A percentile compares a stretch with the other conserved stretches of the same genome.
phyloP scores from a whole-genome alignment of 2,329 filamentous ascomycete genomes.

The Scytalidium lignicola region DNA sequence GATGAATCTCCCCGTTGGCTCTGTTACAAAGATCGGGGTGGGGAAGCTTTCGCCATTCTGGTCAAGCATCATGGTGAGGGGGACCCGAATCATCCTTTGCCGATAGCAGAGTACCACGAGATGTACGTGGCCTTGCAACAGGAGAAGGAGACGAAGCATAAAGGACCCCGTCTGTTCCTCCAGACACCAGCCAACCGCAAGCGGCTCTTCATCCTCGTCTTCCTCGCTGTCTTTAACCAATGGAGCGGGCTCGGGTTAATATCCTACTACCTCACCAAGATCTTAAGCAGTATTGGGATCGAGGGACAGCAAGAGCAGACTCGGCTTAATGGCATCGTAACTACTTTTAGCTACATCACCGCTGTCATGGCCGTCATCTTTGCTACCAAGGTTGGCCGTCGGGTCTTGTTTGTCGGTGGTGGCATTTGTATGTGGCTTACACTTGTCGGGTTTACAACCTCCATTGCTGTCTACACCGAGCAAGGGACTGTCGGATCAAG shows the following conservation, averaged over 20 bases:
- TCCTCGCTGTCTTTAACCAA: constrained; percentile 26
- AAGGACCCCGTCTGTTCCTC: constrained; percentile 5
- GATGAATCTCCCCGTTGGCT: constrained; percentile 53
- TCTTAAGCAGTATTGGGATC: constrained; percentile 21
- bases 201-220: constrained; percentile 26
- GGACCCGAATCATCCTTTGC: constrained; percentile 30
- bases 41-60: constrained; percentile 50
- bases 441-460: constrained; percentile 6
- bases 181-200: constrained; percentile 19
- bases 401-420: constrained; percentile 15
- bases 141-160: constrained; percentile 28
- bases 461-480: constrained; percentile 3
- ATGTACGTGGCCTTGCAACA: constrained; percentile 27
- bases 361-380: constrained; percentile 26
- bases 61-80: constrained; percentile 53
- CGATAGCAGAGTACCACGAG: constrained; percentile 14
- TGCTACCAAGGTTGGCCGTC: constrained; percentile 20
- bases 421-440: constrained; percentile 9
- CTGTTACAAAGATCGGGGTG: constrained; percentile 47
- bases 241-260: constrained; percentile 18
- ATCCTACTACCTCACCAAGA: constrained; percentile 32
- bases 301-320: constrained; percentile 15
- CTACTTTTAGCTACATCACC: constrained; percentile 28
- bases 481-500: constrained; percentile 4
- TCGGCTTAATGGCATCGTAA: constrained; percentile 24